Percentiles rank a stretch among this genome's conserved stretches.
Conservation (phyloP, 257 asterid genomes). For the Anisodus tanguticus region DNA sequence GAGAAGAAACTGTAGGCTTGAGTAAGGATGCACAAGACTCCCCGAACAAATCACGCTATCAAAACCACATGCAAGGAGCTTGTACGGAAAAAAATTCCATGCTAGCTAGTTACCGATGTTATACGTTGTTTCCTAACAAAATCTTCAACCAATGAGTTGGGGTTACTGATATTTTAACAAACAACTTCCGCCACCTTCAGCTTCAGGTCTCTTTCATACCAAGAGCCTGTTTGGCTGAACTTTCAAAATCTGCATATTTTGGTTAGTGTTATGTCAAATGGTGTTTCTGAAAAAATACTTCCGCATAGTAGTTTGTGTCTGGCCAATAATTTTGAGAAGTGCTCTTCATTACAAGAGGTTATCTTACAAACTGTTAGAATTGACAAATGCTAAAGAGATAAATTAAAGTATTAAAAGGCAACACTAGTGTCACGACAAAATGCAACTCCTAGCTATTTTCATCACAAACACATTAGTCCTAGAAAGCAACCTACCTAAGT, state of each 20-base stretch:
- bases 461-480: background rate
- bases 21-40: background rate
- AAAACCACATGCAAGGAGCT: background rate
- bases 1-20: background rate
- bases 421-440: background rate
- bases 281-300: too few relatives aligned
- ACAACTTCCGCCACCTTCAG: background rate
- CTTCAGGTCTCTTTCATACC: background rate
- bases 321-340: too few relatives aligned
- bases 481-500: background rate
- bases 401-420: background rate
- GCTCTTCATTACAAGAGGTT: background rate
- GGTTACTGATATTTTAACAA: background rate
- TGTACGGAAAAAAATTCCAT: background rate
- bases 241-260: background rate
- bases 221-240: background rate
- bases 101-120: background rate
- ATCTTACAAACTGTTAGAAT: conserved; percentile 32
- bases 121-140: background rate
- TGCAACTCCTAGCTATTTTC: background rate
- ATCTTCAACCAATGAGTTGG: too few relatives aligned
- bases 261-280: too few relatives aligned
- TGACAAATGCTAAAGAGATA: background rate
- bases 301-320: background rate
- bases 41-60: background rate